Percentiles rank a stretch among this genome's conserved stretches.
Evolutionary conservation across 2,329 filamentous ascomycete genomes (phyloP).

Genomic region (Huntiella savannae): DNA sequence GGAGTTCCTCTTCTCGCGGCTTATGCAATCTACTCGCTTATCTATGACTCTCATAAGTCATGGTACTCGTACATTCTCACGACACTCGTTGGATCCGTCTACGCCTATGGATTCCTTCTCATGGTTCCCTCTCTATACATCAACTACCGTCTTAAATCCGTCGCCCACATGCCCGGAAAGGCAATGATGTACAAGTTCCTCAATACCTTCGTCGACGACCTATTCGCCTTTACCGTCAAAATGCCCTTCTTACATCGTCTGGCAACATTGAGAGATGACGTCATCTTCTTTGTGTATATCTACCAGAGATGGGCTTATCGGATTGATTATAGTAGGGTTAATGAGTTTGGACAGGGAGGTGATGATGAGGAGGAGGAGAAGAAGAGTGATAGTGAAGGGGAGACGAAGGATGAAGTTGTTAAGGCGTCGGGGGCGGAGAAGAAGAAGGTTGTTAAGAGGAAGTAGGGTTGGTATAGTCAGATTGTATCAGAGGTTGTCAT

Average conservation of each 20-base stretch:
- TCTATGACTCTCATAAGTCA: constrained; percentile 90
- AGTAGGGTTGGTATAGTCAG: constrained; percentile 14
- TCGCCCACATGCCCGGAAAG: constrained; percentile 91
- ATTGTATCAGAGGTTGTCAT: no score
- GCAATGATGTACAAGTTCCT: constrained; percentile 98
- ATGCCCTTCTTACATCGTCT: constrained; percentile 90
- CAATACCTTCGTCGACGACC: constrained; percentile 96
- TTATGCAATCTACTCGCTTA: constrained; percentile 76
- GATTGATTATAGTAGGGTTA: constrained; percentile 77
- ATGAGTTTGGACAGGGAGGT: constrained; percentile 97
- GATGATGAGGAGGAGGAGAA: constrained; percentile 47
- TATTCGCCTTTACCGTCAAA: constrained; percentile 98
- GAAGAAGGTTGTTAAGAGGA: constrained; percentile 26
- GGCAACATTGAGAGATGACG: constrained; percentile 79
- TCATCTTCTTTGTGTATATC: constrained; percentile 95
- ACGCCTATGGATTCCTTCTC: constrained; percentile 97
- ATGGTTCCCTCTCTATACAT: constrained; percentile 97
- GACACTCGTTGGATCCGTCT: constrained; percentile 86
- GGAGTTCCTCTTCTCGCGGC: constrained; percentile 76
- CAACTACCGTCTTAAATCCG: constrained; percentile 91
- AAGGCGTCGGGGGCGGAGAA: constrained; percentile 32
- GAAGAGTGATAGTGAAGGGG: constrained; percentile 17
- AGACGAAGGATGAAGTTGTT: constrained; percentile 20
- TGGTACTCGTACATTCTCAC: constrained; percentile 96
- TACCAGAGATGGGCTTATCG: constrained; percentile 91